These are phyloP conservation scores for Quercus mongolica DNA, from an alignment of 306 rosid genomes.

Conservation along the genomic window DNA sequence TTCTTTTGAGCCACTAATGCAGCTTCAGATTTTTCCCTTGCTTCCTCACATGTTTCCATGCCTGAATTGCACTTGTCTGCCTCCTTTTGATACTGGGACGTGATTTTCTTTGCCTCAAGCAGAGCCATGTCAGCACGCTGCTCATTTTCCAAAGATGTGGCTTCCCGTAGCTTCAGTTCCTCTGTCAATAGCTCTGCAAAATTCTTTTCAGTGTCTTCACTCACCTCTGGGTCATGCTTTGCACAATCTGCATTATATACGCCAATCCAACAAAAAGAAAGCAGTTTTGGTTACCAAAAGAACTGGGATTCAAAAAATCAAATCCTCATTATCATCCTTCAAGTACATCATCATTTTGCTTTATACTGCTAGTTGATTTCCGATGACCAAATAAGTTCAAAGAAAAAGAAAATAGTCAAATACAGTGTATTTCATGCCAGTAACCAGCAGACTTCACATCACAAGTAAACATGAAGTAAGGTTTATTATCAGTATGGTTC, in stretches of 20 bases:
- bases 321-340: neutral
- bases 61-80: conserved; percentile 99
- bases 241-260: conserved; percentile 64
- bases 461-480: neutral
- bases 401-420: neutral
- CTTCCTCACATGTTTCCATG: conserved; percentile 97
- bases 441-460: neutral
- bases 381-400: neutral
- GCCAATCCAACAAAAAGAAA: conserved; percentile 19
- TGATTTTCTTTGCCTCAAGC: conserved; percentile 92
- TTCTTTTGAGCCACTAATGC: conserved; percentile 62
- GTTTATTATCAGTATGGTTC: neutral
- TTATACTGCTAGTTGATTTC: neutral
- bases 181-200: conserved; percentile 83
- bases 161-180: conserved; percentile 83
- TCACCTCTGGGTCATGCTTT: conserved; percentile 86
- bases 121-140: conserved; percentile 85
- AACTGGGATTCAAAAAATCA: neutral
- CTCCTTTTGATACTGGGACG: conserved; percentile 95
- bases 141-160: conserved; percentile 67
- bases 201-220: conserved; percentile 81
- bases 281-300: neutral
- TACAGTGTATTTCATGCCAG: neutral
- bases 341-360: neutral
- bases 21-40: conserved; percentile 88